Base-by-base conservation (phyloP, 2,329 filamentous ascomycete genomes). In the Arthrobotrys sinensis region DNA sequence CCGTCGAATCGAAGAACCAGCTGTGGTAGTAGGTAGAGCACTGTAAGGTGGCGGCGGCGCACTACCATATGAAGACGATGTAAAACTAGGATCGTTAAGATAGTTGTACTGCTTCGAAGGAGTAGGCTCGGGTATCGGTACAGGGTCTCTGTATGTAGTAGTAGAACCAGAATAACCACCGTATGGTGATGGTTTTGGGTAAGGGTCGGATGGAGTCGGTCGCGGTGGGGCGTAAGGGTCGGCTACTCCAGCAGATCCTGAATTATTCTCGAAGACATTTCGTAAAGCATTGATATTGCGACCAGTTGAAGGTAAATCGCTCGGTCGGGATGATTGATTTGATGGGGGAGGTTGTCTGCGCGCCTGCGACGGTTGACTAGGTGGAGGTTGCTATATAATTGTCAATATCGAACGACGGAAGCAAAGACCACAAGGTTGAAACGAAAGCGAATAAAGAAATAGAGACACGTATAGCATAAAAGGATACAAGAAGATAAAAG, bases 31-130 rank as follows among this genome's bases (percentile, higher is more conserved):
- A 3, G 73, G 73, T 11, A 77, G 52, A 21, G 73, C 50, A 32
- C 50, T 71, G 38, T 77, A 77, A 7, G 73, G 73, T 66, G 73
- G 73, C 6, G 73, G 73, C 11, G 73, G 73, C 16, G 73, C 73
- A 46, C 73, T 68, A 36, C 66, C 65, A 43, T 77, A 77, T 7
- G 73, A 77, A n/a, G 40, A 45, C 3, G 73, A 57, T 2, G 52
- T 36, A 43, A 48, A 69, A 19, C 71, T 60, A 14, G 71, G 34
- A 7, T 66, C 71, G 16, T 77, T 68, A 19, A 77, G n/a, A 12
- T 77, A 77, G 50, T 69, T 70, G 32, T 77, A 68, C 24, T 65
- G 21, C n/a, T 77, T 71, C 11, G 73, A 52, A 38, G 73, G 43
- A 24, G 66, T 62, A 28, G 65, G 55, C 32, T 24, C 32, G 48